Evolutionary conservation across 2,329 filamentous ascomycete species (phyloP), one percentile per base, ranked within the genome.

Genomic region (Fusarium metavorans): DNA sequence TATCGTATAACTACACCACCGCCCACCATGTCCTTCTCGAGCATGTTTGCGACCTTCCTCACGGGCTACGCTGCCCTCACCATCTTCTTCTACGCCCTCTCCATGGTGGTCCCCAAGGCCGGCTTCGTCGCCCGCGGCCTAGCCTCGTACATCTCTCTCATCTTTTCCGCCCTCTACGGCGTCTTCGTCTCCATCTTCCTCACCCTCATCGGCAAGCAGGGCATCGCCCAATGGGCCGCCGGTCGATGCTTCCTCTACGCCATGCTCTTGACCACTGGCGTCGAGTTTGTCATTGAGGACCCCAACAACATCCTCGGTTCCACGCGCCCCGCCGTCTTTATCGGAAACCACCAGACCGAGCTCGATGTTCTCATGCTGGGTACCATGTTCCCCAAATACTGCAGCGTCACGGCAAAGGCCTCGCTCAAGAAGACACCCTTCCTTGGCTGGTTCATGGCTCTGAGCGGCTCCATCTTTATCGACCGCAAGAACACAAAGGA

Each of bases 261-360:
- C 76, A 97, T 98, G 93, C 88, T 88, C 76, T 83, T 89, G 54
- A 89, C 90, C 57, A 95, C 95, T 1, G 96, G 96, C 70, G 88
- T 98, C 58, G 89, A 87, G 68, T 98, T 98, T 81, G 87, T 90
- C 71, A 84, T 98, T 59, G 88, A 92, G 52, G 94, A 95, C 78
- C 82, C 91, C 43, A 81, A 91, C 69, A 84, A 91, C 74, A 82
- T 92, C 76, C 89, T 95, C 68, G 85, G 85, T 56, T 92, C 87
- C 11, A 87, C 87, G 32, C 90, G 96, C 61, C 97, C 97, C 1
- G 95, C 94, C 67, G 93, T 99, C 67, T 95, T 99, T 80, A 88
- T 99, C 77, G 94, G 93, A 45, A 98, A 98, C 84, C 97, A 99
- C 85, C 97, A 99, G 88, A 95, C 94, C 25, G 97, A 98, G 85